Evolutionary conservation across 2,329 filamentous ascomycete genomes (phyloP).

Genomic region (Sporothrix mexicana): DNA sequence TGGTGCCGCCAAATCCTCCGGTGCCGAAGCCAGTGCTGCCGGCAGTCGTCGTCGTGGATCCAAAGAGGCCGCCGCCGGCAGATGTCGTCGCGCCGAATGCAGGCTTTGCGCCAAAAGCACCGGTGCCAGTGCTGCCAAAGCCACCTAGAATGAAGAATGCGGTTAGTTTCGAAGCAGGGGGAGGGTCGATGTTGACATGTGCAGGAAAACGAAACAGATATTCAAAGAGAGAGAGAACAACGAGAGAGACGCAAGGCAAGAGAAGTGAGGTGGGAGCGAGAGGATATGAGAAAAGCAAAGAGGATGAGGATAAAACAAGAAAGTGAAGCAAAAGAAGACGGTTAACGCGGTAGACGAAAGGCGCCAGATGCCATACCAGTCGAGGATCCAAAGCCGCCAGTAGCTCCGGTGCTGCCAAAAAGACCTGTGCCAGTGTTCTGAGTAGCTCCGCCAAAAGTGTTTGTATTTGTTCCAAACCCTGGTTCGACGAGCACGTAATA

Average conservation of each 20-base stretch:
- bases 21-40: conserved; percentile 46
- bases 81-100: conserved; percentile 58
- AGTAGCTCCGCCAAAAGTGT: conserved; percentile 45
- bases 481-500: conserved; percentile 27
- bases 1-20: conserved; percentile 50
- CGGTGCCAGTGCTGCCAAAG: conserved; percentile 41
- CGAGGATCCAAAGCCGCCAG: conserved; percentile 38
- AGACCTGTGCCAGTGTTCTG: conserved; percentile 52
- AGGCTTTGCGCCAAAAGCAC: conserved; percentile 51
- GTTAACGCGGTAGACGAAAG: not conserved
- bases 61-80: conserved; percentile 55
- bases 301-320: conserved; percentile 10
- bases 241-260: not conserved
- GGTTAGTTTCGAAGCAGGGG: conserved; percentile 25
- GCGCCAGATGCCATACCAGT: conserved; percentile 37
- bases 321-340: not conserved
- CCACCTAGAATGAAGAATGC: conserved; percentile 37
- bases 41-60: conserved; percentile 48
- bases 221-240: conserved; percentile 15
- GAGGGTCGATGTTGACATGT: not conserved
- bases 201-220: not conserved
- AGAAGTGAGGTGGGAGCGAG: not conserved
- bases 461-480: conserved; percentile 48
- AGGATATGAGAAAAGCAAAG: not conserved
- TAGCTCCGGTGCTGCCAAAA: conserved; percentile 48